Conservation (phyloP, 2,329 filamentous ascomycete genomes). For the Alternaria novae-zelandiae region DNA sequence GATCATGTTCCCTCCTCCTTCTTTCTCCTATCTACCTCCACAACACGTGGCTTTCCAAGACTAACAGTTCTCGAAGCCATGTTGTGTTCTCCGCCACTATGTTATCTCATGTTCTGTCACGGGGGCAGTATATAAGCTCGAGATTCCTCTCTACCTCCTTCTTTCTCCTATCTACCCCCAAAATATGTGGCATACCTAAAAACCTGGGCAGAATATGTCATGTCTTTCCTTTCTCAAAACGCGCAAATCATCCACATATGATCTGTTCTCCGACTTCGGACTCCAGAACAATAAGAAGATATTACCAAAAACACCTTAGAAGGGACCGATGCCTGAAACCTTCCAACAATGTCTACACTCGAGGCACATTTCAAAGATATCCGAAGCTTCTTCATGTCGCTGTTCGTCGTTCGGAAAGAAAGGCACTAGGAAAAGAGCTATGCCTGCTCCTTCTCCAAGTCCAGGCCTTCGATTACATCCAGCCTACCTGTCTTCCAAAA, state of each 20-base stretch:
- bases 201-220: rapidly evolving
- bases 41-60: not conserved
- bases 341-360: no score
- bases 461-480: not conserved
- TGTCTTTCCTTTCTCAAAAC: no score
- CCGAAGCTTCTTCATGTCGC: no score
- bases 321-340: no score
- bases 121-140: not conserved
- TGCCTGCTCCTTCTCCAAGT: not conserved
- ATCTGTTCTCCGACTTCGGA: no score
- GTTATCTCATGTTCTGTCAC: not conserved
- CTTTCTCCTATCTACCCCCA: not conserved
- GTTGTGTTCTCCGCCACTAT: no score
- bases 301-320: no score
- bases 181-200: not conserved
- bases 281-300: no score
- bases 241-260: rapidly evolving
- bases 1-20: not conserved
- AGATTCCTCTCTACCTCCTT: rapidly evolving
- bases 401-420: no score
- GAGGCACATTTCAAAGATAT: no score
- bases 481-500: not conserved
- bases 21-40: not conserved
- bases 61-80: not conserved
- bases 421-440: no score